These are phyloP conservation scores for Lichina pygmaea DNA, from an alignment of 495 filamentous ascomycete species.

Conservation along the genomic window DNA sequence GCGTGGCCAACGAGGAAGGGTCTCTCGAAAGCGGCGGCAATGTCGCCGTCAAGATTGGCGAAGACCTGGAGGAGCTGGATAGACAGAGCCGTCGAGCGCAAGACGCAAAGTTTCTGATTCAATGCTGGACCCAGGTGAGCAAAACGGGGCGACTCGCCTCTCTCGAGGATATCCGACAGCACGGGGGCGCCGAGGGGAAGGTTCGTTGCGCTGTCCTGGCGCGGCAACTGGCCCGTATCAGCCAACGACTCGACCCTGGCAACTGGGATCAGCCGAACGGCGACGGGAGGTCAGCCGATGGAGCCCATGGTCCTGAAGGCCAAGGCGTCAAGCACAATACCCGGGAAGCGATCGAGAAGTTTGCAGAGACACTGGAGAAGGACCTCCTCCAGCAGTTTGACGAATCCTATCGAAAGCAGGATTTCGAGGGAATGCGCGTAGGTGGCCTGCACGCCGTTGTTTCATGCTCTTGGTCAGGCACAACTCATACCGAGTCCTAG, in stretches of 20 bases:
- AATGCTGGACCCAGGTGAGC: conserved; percentile 85
- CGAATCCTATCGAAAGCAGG: conserved; percentile 74
- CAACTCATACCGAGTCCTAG: neutral
- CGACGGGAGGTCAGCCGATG: conserved; percentile 26
- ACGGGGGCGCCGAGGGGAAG: conserved; percentile 61
- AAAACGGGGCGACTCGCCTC: conserved; percentile 56
- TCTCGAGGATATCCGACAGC: conserved; percentile 53
- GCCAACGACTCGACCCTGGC: conserved; percentile 49
- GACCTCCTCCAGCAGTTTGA: conserved; percentile 92
- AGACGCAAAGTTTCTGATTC: conserved; percentile 82
- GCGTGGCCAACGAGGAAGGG: conserved; percentile 16
- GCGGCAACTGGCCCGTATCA: conserved; percentile 65
- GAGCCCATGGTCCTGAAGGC: conserved; percentile 12
- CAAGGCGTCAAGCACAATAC: conserved; percentile 30
- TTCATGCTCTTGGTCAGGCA: neutral
- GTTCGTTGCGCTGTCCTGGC: conserved; percentile 76
- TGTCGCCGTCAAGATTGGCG: conserved; percentile 83
- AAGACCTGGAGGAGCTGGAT: conserved; percentile 78
- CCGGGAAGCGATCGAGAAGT: conserved; percentile 82
- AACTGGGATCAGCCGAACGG: conserved; percentile 36
- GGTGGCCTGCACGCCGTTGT: conserved; percentile 8
- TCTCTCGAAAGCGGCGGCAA: conserved; percentile 42
- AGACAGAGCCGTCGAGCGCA: conserved; percentile 67
- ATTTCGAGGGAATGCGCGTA: conserved; percentile 68
- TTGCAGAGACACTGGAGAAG: conserved; percentile 84